These are phyloP conservation scores for Vanderwaltozyma verrucispora DNA, from an alignment of 805 yeast genomes.

Conservation along the genomic window DNA sequence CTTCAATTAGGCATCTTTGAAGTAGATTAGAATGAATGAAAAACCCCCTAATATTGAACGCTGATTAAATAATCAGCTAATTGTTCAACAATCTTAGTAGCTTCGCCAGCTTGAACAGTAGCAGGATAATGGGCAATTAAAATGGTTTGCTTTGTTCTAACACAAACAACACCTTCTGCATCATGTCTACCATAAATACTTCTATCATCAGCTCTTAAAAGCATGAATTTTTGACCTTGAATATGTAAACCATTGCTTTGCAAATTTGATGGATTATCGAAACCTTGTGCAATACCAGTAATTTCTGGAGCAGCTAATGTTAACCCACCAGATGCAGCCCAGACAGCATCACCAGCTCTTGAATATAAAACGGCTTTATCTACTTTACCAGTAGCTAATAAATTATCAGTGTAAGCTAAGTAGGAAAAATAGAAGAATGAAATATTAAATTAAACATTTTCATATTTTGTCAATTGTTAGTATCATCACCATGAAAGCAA, in stretches of 20 bases:
- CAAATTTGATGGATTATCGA: constrained; percentile 63
- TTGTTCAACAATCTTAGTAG: constrained; percentile 88
- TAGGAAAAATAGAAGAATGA: too few species aligned
- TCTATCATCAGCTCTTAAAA: constrained; percentile 82
- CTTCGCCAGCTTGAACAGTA: constrained; percentile 88
- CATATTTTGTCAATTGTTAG: neutral
- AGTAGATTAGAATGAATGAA: too few species aligned
- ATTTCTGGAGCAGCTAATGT: constrained; percentile 61
- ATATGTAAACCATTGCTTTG: constrained; percentile 82
- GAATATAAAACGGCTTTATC: constrained; percentile 91
- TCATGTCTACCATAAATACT: constrained; percentile 89
- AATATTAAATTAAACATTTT: too few species aligned
- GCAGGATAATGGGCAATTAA: constrained; percentile 90
- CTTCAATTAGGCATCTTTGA: too few species aligned
- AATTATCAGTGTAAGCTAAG: constrained; percentile 96
- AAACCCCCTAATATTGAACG: constrained; percentile 46
- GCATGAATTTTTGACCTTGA: constrained; percentile 76
- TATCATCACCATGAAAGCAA: too few species aligned
- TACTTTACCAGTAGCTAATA: constrained; percentile 74
- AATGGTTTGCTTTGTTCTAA: constrained; percentile 88
- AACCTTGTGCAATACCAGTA: constrained; percentile 63
- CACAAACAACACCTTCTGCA: constrained; percentile 79
- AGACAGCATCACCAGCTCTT: constrained; percentile 84
- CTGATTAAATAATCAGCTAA: constrained; percentile 89
- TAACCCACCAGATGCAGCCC: constrained; percentile 79